phyloP scores from a whole-genome alignment of 441 rosid species.

The Populus hybrid region DNA sequence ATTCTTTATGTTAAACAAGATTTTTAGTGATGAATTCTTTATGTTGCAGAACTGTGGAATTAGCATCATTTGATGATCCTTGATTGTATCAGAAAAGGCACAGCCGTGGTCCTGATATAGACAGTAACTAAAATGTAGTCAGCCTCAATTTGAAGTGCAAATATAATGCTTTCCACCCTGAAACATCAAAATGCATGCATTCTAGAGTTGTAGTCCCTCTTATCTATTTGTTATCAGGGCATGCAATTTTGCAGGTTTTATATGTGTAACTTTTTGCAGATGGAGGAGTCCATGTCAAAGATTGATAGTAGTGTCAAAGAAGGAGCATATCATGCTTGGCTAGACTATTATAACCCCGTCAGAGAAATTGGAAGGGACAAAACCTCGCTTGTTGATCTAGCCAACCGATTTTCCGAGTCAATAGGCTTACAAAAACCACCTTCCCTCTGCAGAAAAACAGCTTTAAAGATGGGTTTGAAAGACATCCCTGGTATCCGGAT shows the following conservation, averaged over 20 bases:
- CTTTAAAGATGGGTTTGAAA: constrained; percentile 89
- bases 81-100: not conserved
- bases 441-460: constrained; percentile 64
- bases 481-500: constrained; percentile 76
- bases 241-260: not conserved
- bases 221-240: not conserved
- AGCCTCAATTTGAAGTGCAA: not conserved
- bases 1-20: not conserved
- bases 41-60: not conserved
- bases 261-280: constrained; percentile 36
- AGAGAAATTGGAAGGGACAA: constrained; percentile 80
- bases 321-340: constrained; percentile 96
- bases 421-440: constrained; percentile 84
- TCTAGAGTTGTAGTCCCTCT: not conserved
- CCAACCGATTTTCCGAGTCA: constrained; percentile 61
- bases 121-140: not conserved
- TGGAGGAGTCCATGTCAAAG: constrained; percentile 59
- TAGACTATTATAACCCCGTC: constrained; percentile 85
- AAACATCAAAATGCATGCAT: not conserved
- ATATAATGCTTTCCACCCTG: not conserved
- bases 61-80: not conserved
- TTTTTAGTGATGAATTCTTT: not conserved
- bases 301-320: constrained; percentile 79
- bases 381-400: constrained; percentile 76
- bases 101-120: not conserved